Evolutionary conservation across 257 asterid species (phyloP).

Genomic region (Echites panduratus): DNA sequence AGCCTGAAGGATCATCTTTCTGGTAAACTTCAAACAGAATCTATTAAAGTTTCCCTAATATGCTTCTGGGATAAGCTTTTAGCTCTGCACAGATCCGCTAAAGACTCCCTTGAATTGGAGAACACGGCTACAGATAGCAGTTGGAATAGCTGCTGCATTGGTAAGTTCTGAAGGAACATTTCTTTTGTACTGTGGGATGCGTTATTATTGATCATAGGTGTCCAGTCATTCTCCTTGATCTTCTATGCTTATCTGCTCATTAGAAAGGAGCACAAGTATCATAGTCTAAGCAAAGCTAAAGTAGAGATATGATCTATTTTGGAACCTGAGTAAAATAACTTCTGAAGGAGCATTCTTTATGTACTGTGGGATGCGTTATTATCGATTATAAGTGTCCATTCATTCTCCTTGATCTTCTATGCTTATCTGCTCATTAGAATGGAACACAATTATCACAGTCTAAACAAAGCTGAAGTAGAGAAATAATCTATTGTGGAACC

Average conservation of each 20-base stretch:
- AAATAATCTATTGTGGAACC: background rate
- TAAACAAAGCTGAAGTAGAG: background rate
- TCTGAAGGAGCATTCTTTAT: too few species aligned
- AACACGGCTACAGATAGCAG: constrained; percentile 68
- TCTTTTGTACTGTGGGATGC: background rate
- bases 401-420: background rate
- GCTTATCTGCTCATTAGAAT: background rate
- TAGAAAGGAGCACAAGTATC: background rate
- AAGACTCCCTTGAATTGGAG: constrained; percentile 92
- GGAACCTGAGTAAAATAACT: too few species aligned
- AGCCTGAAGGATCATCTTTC: constrained; percentile 80
- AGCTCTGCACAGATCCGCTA: constrained; percentile 57
- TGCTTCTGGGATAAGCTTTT: constrained; percentile 6
- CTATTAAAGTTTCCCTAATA: background rate
- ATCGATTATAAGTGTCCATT: background rate
- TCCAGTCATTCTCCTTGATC: background rate
- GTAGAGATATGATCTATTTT: background rate
- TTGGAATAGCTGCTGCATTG: constrained; percentile 84
- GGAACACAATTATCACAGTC: background rate
- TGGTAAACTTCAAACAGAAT: constrained; percentile 37
- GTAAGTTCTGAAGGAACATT: constrained; percentile 37
- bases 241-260: background rate
- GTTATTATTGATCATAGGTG: background rate
- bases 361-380: background rate
- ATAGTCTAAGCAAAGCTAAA: background rate